phyloP scores from a whole-genome alignment of 2,329 filamentous ascomycete species.

The Ustulina deusta region DNA sequence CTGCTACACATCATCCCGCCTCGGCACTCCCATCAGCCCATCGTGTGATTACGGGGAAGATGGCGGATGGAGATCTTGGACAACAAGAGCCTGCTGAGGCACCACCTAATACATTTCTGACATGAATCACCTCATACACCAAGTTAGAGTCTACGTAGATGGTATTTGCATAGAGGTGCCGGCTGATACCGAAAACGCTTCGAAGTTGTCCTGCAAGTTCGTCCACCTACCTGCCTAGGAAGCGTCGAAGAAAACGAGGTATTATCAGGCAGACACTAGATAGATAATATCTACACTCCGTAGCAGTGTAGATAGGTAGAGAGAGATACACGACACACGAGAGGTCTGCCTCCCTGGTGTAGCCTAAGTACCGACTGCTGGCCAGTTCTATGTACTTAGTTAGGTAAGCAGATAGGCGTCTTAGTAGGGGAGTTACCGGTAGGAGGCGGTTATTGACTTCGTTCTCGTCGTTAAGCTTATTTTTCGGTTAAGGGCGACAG shows the following conservation, averaged over 20 bases:
- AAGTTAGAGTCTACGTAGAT: not conserved
- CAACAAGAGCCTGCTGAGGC: not conserved
- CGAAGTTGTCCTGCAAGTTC: not conserved
- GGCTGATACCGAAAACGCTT: not conserved
- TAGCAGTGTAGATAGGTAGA: not conserved
- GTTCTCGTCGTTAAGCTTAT: constrained; percentile 33
- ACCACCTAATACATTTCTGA: not conserved
- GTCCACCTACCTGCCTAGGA: not conserved
- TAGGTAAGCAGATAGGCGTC: no score
- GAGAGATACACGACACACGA: no score
- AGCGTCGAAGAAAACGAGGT: not conserved
- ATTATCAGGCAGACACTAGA: not conserved
- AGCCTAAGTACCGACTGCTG: not conserved
- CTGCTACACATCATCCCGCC: not conserved
- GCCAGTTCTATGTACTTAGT: no score
- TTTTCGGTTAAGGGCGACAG: constrained; percentile 27
- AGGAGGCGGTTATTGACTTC: constrained; percentile 7
- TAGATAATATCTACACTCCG: not conserved
- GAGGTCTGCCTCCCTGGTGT: not conserved
- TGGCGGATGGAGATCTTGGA: not conserved
- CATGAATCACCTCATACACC: not conserved
- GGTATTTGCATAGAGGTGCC: not conserved
- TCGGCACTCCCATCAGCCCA: constrained; percentile 6
- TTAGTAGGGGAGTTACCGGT: not conserved
- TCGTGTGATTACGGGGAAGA: constrained; percentile 10